phyloP scores from a whole-genome alignment of 495 filamentous ascomycete species.

The Geoglossum glabrum region DNA sequence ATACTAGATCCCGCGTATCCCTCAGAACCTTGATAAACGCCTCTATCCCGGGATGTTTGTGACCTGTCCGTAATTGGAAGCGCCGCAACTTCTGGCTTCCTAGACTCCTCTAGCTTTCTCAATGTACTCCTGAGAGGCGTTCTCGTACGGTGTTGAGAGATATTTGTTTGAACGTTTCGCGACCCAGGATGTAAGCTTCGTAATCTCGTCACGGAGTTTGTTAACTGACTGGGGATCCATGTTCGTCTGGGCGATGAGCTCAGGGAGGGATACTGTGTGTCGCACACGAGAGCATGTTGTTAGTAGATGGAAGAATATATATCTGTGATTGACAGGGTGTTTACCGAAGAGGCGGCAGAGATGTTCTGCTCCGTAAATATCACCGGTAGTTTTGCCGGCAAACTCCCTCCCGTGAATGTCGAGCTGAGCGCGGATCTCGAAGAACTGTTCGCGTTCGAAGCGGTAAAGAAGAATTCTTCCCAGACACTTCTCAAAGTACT shows the following conservation, averaged over 20 bases:
- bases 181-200: conserved; percentile 64
- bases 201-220: conserved; percentile 69
- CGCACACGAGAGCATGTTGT: neutral
- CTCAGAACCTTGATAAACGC: too few relatives aligned
- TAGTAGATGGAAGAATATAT: neutral
- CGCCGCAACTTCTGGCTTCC: too few relatives aligned
- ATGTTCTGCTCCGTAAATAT: conserved; percentile 90
- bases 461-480: conserved; percentile 79
- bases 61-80: too few relatives aligned
- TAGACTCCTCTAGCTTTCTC: conserved; percentile 27
- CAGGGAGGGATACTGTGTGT: conserved; percentile 52
- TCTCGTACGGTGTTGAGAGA: conserved; percentile 63
- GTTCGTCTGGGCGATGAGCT: conserved; percentile 89
- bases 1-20: too few relatives aligned
- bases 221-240: conserved; percentile 84
- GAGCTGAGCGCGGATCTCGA: conserved; percentile 45
- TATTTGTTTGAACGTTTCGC: conserved; percentile 49
- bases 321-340: conserved; percentile 8
- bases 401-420: conserved; percentile 31
- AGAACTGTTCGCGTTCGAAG: conserved; percentile 76
- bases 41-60: too few relatives aligned
- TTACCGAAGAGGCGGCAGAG: conserved; percentile 71
- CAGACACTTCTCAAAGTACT: conserved; percentile 79
- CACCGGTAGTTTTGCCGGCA: conserved; percentile 42
- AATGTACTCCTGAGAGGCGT: conserved; percentile 35